Conservation (phyloP, 108 stramenopile genomes). For the Ochromonas danica region DNA sequence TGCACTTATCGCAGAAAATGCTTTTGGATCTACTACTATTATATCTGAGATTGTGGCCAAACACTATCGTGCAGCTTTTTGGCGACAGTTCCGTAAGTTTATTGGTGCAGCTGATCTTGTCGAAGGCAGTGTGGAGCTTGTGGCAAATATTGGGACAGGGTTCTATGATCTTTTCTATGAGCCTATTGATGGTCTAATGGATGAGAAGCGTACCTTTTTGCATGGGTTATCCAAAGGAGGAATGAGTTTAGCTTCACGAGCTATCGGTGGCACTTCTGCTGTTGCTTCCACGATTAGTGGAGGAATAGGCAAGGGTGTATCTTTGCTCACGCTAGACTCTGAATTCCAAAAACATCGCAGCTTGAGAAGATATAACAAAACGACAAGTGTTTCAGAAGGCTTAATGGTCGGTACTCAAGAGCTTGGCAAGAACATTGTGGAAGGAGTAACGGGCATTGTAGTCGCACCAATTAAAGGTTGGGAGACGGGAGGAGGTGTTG, state of each 20-base stretch:
- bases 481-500: slow-evolving; percentile 28
- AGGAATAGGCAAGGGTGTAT: slow-evolving; percentile 32
- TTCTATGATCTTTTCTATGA: slow-evolving; percentile 32
- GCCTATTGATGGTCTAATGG: slow-evolving; percentile 16
- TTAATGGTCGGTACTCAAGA: slow-evolving; percentile 18
- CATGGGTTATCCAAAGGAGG: slow-evolving; percentile 18
- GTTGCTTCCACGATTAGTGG: neutral
- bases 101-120: slow-evolving; percentile 21
- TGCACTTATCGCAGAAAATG: slow-evolving; percentile 11
- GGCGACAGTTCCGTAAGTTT: neutral
- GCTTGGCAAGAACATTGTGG: slow-evolving; percentile 9
- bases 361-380: neutral
- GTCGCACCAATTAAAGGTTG: slow-evolving; percentile 12
- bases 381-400: slow-evolving; percentile 2
- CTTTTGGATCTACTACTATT: slow-evolving; percentile 4
- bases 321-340: slow-evolving; percentile 28
- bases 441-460: slow-evolving; percentile 33
- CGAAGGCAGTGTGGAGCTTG: slow-evolving; percentile 26
- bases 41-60: slow-evolving; percentile 11
- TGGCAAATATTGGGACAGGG: slow-evolving; percentile 21
- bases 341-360: slow-evolving; percentile 18
- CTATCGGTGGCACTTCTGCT: slow-evolving; percentile 32
- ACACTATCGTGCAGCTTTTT: slow-evolving; percentile 20
- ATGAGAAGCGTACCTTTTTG: slow-evolving; percentile 20
- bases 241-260: slow-evolving; percentile 19